Evolutionary conservation across 1,139 yeast species (phyloP).

Genomic region (Saccharomyces pastorianus): DNA sequence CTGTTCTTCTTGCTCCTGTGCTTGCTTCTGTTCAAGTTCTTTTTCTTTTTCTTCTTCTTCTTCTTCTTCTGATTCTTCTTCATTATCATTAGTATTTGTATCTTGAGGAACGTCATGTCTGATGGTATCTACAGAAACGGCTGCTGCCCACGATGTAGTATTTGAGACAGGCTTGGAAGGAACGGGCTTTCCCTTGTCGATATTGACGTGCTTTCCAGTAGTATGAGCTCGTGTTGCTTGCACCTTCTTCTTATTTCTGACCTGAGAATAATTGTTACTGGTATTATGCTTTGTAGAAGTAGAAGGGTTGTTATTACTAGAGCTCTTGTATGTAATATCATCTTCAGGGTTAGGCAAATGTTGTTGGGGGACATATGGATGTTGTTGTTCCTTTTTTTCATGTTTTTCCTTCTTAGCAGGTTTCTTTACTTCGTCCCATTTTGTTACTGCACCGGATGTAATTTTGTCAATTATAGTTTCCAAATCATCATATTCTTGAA

Average conservation of each 20-base stretch:
- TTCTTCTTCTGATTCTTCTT: background rate
- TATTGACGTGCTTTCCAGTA: conserved; percentile 28
- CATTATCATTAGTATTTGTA: background rate
- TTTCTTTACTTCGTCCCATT: conserved; percentile 58
- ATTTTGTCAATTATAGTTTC: conserved; percentile 80
- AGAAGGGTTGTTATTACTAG: conserved; percentile 4
- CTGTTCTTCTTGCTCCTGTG: background rate
- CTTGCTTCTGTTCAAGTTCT: conserved; percentile 1
- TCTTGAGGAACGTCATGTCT: background rate
- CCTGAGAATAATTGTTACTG: conserved; percentile 22
- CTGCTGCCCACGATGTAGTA: conserved; percentile 10
- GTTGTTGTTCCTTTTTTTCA: conserved; percentile 25
- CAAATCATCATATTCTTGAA: conserved; percentile 68
- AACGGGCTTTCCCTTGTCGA: conserved; percentile 23
- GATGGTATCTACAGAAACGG: conserved; percentile 4
- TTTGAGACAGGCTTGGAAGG: conserved; percentile 6
- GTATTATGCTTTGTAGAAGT: conserved; percentile 22
- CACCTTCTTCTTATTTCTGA: conserved; percentile 16
- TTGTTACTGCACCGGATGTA: conserved; percentile 62
- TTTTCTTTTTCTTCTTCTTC: conserved; percentile 4
- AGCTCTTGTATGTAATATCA: background rate
- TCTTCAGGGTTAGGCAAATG: background rate
- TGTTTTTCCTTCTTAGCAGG: conserved; percentile 41
- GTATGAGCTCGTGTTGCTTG: conserved; percentile 23
- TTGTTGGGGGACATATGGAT: conserved; percentile 5